Evolutionary conservation across 768 basidiomycete genomes (phyloP).

Genomic region (Coprinopsis sp.): DNA sequence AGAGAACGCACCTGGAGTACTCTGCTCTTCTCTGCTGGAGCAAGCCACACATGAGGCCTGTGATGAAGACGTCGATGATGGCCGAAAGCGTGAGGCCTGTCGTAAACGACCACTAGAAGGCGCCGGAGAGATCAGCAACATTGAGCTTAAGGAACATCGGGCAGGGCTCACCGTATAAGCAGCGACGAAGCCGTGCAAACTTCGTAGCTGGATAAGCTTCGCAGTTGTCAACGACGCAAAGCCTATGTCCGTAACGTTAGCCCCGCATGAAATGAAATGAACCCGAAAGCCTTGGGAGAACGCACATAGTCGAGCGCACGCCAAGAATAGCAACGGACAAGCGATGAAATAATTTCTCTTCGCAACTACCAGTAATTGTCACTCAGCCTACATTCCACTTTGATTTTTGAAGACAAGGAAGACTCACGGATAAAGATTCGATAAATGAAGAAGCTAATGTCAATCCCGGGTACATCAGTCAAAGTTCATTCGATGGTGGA

Average conservation of each 20-base stretch:
- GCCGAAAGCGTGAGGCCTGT: slow-evolving; percentile 48
- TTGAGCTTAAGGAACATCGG: neutral
- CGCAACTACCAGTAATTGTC: no score
- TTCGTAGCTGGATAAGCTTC: slow-evolving; percentile 22
- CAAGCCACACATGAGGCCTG: slow-evolving; percentile 38
- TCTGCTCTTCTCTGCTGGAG: slow-evolving; percentile 35
- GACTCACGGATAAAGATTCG: slow-evolving; percentile 35
- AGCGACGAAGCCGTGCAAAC: slow-evolving; percentile 15
- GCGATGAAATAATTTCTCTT: slow-evolving; percentile 29
- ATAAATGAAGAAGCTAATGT: slow-evolving; percentile 31
- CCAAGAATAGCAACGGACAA: slow-evolving; percentile 28
- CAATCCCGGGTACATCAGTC: neutral
- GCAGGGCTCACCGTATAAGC: slow-evolving; percentile 2
- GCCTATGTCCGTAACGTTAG: neutral
- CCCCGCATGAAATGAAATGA: neutral
- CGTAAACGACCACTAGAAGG: slow-evolving; percentile 48
- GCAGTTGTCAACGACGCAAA: slow-evolving; percentile 17
- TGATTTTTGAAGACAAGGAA: neutral
- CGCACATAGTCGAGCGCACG: slow-evolving; percentile 25
- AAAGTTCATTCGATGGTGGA: no score
- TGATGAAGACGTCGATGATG: slow-evolving; percentile 45
- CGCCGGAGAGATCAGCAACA: neutral
- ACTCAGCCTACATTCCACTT: neutral
- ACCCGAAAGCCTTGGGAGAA: neutral
- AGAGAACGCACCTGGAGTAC: slow-evolving; percentile 30